phyloP scores from a whole-genome alignment of 1,284 basidiomycete genomes.

The Phellopilus nigrolimitatus region DNA sequence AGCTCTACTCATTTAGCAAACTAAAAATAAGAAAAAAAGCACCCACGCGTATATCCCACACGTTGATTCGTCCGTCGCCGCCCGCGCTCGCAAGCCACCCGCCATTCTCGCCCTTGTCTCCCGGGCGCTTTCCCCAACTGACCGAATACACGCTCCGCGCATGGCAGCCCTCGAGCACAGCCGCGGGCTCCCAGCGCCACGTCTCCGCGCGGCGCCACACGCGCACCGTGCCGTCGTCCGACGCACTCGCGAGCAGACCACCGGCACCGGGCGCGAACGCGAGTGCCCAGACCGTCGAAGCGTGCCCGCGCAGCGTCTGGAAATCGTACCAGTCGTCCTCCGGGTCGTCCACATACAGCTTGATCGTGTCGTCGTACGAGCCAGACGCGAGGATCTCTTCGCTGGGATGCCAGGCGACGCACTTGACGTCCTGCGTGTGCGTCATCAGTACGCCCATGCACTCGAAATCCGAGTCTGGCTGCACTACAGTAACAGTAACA shows the following conservation, averaged over 20 bases:
- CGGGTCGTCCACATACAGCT: slow-evolving; percentile 91
- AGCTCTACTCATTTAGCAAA: slow-evolving; percentile 16
- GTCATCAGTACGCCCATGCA: slow-evolving; percentile 97
- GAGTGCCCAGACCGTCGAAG: slow-evolving; percentile 90
- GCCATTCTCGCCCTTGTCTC: slow-evolving; percentile 23
- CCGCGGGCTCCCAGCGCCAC: slow-evolving; percentile 55
- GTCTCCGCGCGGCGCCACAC: slow-evolving; percentile 61
- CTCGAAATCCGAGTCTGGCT: slow-evolving; percentile 92
- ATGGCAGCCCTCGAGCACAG: slow-evolving; percentile 51
- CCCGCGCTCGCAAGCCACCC: slow-evolving; percentile 76
- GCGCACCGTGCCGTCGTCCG: slow-evolving; percentile 72
- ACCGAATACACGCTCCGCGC: slow-evolving; percentile 76
- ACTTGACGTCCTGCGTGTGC: slow-evolving; percentile 96
- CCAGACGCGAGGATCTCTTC: slow-evolving; percentile 97
- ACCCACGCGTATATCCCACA: slow-evolving; percentile 69
- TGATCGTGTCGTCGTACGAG: slow-evolving; percentile 96
- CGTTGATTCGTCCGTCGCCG: slow-evolving; percentile 70
- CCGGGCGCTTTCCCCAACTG: slow-evolving; percentile 48
- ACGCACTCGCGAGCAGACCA: slow-evolving; percentile 77
- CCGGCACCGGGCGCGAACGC: slow-evolving; percentile 82
- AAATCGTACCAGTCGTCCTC: slow-evolving; percentile 94
- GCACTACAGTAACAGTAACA: slow-evolving; percentile 43
- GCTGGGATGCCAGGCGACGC: slow-evolving; percentile 89
- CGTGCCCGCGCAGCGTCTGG: slow-evolving; percentile 74
- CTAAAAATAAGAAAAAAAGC: not conserved